These are phyloP conservation scores for Kuraishia hungarica DNA, from an alignment of 805 yeast genomes.

Conservation along the genomic window DNA sequence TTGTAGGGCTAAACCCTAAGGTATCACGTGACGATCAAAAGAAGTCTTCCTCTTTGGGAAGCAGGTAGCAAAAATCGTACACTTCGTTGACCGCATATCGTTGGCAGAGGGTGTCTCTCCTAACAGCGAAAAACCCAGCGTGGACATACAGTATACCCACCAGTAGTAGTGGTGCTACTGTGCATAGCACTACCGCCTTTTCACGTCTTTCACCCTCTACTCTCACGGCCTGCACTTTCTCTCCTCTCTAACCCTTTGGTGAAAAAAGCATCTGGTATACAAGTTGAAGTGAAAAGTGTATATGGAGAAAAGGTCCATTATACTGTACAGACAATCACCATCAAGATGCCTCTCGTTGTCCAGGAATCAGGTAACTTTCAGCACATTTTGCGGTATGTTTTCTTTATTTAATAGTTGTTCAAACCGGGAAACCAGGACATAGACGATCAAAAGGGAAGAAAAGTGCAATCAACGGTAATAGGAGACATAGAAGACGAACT, in stretches of 20 bases:
- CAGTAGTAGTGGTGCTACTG: not conserved
- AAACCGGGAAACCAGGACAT: not conserved
- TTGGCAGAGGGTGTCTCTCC: not conserved
- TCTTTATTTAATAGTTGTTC: too few species aligned
- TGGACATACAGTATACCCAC: not conserved
- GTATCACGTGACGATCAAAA: not conserved
- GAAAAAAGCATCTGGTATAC: not conserved
- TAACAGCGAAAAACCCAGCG: not conserved
- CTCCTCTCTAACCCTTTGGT: not conserved
- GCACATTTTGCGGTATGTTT: constrained; percentile 98
- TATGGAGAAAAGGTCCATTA: not conserved
- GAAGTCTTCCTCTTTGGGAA: not conserved
- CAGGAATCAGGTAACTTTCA: constrained; percentile 99
- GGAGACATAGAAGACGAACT: not conserved
- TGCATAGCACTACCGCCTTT: not conserved
- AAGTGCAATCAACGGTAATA: not conserved
- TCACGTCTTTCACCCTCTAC: not conserved
- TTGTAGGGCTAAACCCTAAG: not conserved
- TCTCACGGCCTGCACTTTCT: not conserved
- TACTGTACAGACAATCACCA: not conserved
- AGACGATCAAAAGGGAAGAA: not conserved
- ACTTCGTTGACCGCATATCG: not conserved
- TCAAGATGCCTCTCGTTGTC: constrained; percentile 89
- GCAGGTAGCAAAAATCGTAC: not conserved
- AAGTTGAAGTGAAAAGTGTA: not conserved